Base-by-base conservation (phyloP, 2,329 filamentous ascomycete genomes). In the Neopestalotiopsis sp. region DNA sequence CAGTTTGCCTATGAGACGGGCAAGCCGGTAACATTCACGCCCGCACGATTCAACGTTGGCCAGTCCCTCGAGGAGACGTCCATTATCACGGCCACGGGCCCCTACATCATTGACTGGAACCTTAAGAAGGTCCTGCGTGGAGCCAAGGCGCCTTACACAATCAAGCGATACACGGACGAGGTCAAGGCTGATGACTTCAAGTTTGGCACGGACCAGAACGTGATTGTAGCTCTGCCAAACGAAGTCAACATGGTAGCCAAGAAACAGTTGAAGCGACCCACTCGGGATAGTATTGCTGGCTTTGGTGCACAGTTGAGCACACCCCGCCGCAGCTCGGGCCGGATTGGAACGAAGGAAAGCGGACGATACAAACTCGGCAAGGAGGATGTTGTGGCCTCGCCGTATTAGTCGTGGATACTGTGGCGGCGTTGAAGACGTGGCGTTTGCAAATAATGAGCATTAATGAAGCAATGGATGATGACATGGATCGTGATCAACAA, bases 101-200 rank as follows among this genome's bases (percentile, higher is more conserved):
- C 96, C 0, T 99, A 97, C 83, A 96, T 99, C 73, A 89, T 99
- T 64, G 97, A 97, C 64, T 99, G 96, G 96, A 95, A 91, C 78
- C 81, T 99, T 80, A 96, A 94, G 87, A 97, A 97, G 85, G 88
- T 98, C 0, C 81, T 98, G 14, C 87, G 86, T 28, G 94, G 93
- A 66, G 88, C 88, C 72, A 96, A 95, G 81, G 92, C 96, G 69
- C 92, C 95, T 0, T 99, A 99, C 83, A 93, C 91, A 74, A 98
- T 99, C 86, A 98, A 98, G 86, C 92, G 96, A 17, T 99, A 99
- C 78, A 88, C 90, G 0, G 96, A 99, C 76, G 92, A 97, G 72
- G 94, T 99, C 78, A 98, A 97, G 86, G 96, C 96, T 4, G 96
- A 99, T 80, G 97, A 99, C 80, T 99, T 99, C 90, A 94, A 96